Evolutionary conservation across 495 filamentous ascomycete genomes (phyloP), one percentile per base, ranked within the genome.

Genomic region (Copromyces sp.): DNA sequence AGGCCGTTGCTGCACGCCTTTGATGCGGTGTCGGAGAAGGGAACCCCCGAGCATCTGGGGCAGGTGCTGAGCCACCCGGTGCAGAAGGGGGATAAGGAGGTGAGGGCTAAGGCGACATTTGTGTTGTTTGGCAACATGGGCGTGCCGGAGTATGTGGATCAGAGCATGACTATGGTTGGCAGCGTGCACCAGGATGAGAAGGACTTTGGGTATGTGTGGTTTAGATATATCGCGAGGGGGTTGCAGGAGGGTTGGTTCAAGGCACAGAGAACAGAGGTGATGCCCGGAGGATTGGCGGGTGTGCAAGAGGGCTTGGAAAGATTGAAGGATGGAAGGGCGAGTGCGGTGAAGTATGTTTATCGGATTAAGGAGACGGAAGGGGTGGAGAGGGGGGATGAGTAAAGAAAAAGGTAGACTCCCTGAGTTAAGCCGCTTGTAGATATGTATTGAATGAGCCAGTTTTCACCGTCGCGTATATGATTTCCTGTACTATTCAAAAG

Each of bases 301-400:
- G 74, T 93, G 11, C 79, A 90, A 79, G 77, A 80, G 32, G 90
- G 79, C 2, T 73, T 94, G 77, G 77, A 78, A 73, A 83, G 89
- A 71, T 78, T 93, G 73, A 86, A 86, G 78, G 84, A 77, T 12
- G 91, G 91, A 0, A 90, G 88, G 75, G 90, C 87, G 68, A 89
- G 87, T 70, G 91, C 85, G 17, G 82, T 87, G 0, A 94, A 94
- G 77, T 92, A 91, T 81, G 87, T 93, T 2, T 89, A 91, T 71
- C 79, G 88, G 39, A 88, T 94, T 80, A 87, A 74, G 61, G 90
- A 93, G 42, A 92, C 90, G 35, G 81, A 83, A 72, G 80, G 82
- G 4, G 77, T 81, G 29, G 70, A 40, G 20, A 44, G 70, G n/a
- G 6, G 32, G 9, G 40, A 68, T 70, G 68, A 47, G 29, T 38